A percentile compares a stretch with the other conserved stretches of the same genome.
Conservation (phyloP, 2,329 filamentous ascomycete species). For the Aspergillus ustus region DNA sequence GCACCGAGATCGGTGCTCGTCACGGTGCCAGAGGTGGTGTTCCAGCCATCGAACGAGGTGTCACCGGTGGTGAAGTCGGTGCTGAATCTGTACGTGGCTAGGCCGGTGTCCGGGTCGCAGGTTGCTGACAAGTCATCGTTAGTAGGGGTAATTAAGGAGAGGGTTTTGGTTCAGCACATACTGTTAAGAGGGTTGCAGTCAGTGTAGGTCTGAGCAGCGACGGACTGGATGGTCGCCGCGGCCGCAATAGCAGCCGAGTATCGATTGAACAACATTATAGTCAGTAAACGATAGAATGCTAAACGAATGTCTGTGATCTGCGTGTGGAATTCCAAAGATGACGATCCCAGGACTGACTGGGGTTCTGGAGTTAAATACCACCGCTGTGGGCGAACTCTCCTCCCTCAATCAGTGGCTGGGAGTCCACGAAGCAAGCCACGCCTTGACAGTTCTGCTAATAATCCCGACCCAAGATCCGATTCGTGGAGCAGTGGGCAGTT, state of each 20-base stretch:
- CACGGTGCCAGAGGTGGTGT: conserved; percentile 68
- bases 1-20: conserved; percentile 72
- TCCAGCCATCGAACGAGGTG: conserved; percentile 65
- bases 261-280: conserved; percentile 16
- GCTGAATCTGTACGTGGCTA: conserved; percentile 51
- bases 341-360: background rate
- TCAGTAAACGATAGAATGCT: too few relatives aligned
- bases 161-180: conserved; percentile 12
- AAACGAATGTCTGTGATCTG: background rate
- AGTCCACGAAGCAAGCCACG: background rate
- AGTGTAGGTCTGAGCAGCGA: conserved; percentile 72
- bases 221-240: conserved; percentile 15
- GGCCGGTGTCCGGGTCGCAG: conserved; percentile 73
- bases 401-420: background rate
- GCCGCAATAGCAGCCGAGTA: conserved; percentile 14
- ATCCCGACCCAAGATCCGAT: background rate
- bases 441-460: background rate
- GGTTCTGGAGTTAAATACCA: background rate
- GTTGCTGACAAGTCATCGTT: conserved; percentile 31
- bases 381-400: background rate
- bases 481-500: background rate
- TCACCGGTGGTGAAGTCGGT: conserved; percentile 56
- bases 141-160: background rate
- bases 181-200: conserved; percentile 69
- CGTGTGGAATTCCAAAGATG: background rate